These are phyloP conservation scores for Citrus australasica DNA, from an alignment of 345 rosid species.

Conservation along the genomic window DNA sequence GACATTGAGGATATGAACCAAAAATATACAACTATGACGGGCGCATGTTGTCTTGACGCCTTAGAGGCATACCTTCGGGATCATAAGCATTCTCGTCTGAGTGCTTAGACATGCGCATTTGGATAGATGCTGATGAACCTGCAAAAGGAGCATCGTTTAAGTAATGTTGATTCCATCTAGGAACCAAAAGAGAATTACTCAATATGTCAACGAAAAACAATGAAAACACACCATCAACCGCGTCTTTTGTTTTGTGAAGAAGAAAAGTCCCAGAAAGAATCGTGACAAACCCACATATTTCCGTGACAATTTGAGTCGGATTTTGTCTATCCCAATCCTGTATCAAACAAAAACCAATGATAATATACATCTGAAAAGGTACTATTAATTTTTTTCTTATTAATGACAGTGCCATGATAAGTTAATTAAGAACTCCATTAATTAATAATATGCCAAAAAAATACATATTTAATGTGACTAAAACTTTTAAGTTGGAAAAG, in stretches of 20 bases:
- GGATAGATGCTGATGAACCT: conserved; percentile 47
- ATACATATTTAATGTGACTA: background rate
- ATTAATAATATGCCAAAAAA: background rate
- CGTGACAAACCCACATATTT: conserved; percentile 78
- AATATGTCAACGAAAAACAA: background rate
- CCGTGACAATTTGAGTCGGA: conserved; percentile 73
- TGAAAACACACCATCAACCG: conserved; percentile 54
- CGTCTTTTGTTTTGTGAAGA: conserved; percentile 83
- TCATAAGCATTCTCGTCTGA: conserved; percentile 38
- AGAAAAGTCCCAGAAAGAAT: conserved; percentile 84
- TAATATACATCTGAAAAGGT: background rate
- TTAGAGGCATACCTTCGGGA: conserved; percentile 59
- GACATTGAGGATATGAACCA: conserved; percentile 11
- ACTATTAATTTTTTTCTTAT: background rate
- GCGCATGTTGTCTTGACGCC: conserved; percentile 42
- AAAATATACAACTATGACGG: conserved; percentile 24
- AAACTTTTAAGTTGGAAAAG: background rate
- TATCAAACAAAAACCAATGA: background rate
- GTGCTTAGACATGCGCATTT: conserved; percentile 39
- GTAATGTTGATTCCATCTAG: conserved; percentile 9
- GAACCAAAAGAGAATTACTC: conserved; percentile 8
- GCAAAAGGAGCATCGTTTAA: conserved; percentile 11
- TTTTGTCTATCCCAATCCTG: conserved; percentile 95
- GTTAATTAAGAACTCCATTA: background rate
- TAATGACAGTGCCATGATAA: background rate